Evolutionary conservation across 2,329 filamentous ascomycete species (phyloP).

Genomic region (Chaetomium strumarium): DNA sequence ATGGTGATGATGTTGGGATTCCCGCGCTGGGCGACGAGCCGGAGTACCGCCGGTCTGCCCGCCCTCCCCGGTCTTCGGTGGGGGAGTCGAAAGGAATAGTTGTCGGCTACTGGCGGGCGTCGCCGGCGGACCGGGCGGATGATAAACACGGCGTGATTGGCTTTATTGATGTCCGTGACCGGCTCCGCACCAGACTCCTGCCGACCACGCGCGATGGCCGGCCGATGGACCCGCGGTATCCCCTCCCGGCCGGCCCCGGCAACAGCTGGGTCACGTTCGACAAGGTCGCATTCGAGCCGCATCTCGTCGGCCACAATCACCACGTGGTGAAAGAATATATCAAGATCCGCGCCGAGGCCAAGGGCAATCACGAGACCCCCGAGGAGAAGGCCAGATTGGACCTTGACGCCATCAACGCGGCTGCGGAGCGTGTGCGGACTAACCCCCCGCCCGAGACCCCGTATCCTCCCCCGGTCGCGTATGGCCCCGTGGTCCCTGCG

Average conservation of each 20-base stretch:
- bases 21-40: conserved; percentile 30
- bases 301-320: conserved; percentile 50
- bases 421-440: conserved; percentile 38
- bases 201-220: conserved; percentile 43
- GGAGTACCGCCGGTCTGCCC: conserved; percentile 19
- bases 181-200: conserved; percentile 55
- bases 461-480: conserved; percentile 41
- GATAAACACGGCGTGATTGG: conserved; percentile 55
- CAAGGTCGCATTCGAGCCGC: conserved; percentile 51
- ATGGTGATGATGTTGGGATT: too few relatives aligned
- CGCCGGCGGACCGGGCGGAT: conserved; percentile 40
- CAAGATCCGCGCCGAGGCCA: conserved; percentile 42
- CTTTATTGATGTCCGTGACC: conserved; percentile 56
- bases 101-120: conserved; percentile 57
- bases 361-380: conserved; percentile 31
- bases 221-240: conserved; percentile 39
- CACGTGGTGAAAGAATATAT: conserved; percentile 58
- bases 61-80: conserved; percentile 28
- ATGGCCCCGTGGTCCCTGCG: conserved; percentile 45
- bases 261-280: conserved; percentile 62
- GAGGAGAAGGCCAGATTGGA: conserved; percentile 37
- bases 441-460: conserved; percentile 41
- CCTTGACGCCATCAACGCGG: conserved; percentile 40
- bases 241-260: conserved; percentile 52
- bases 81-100: conserved; percentile 41